A percentile compares a stretch with the other conserved stretches of the same genome.
phyloP scores from a whole-genome alignment of 345 rosid genomes.

The Aquilaria malaccensis region DNA sequence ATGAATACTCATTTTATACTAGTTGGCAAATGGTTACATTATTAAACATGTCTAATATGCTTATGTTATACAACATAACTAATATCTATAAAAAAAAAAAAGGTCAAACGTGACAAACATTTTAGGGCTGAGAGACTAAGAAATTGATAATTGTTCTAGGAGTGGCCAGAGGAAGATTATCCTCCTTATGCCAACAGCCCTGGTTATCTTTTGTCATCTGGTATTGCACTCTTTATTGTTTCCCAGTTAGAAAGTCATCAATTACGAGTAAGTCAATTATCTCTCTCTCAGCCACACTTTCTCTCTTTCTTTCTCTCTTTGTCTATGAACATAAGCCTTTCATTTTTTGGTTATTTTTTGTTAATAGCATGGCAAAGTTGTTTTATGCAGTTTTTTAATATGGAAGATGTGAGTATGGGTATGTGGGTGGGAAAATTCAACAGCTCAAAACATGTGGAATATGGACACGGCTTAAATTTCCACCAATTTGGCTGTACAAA shows the following conservation, averaged over 20 bases:
- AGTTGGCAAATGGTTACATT: too few species aligned
- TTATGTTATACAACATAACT: too few species aligned
- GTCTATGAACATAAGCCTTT: neutral
- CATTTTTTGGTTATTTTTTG: neutral
- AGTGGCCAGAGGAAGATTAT: conserved; percentile 92
- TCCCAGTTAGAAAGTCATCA: conserved; percentile 68
- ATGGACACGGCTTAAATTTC: conserved; percentile 64
- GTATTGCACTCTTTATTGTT: conserved; percentile 55
- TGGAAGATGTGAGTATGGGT: conserved; percentile 99
- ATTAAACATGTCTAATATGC: too few species aligned
- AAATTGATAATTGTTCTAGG: conserved; percentile 33
- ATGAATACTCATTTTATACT: too few species aligned
- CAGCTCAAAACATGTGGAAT: conserved; percentile 52
- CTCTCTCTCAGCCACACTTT: neutral
- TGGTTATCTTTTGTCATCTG: conserved; percentile 67
- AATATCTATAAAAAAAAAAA: too few species aligned
- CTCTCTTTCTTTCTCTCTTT: neutral
- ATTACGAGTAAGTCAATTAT: conserved; percentile 41
- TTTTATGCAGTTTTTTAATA: conserved; percentile 66
- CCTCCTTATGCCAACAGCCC: conserved; percentile 95
- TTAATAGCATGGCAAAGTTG: neutral
- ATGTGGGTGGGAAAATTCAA: conserved; percentile 94
- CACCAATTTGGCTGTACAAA: conserved; percentile 84
- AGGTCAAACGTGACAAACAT: too few species aligned
- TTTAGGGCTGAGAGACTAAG: neutral